Percentiles rank a stretch among this genome's conserved stretches.
These are phyloP conservation scores for Ampelocalamus luodianensis DNA, from an alignment of 176 grass and related monocot species.

Conservation along the genomic window DNA sequence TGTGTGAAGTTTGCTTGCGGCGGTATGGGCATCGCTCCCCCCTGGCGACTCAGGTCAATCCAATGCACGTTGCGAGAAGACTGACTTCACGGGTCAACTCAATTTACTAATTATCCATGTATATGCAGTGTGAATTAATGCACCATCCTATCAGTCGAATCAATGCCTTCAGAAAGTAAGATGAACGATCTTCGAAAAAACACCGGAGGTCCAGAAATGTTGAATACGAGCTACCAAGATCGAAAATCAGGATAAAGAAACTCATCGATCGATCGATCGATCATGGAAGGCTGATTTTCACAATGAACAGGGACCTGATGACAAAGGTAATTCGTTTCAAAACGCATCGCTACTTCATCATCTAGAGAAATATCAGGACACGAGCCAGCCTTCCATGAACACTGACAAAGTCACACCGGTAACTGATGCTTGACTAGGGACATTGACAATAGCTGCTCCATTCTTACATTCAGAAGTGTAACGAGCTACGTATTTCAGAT, in stretches of 20 bases:
- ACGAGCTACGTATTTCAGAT: background rate
- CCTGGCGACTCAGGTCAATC: background rate
- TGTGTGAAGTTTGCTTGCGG: background rate
- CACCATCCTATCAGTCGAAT: background rate
- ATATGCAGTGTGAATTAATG: background rate
- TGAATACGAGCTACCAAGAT: background rate
- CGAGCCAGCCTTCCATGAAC: background rate
- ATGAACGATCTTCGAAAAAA: background rate
- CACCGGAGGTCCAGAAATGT: background rate
- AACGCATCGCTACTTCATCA: background rate
- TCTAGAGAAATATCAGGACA: background rate
- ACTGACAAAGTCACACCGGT: background rate
- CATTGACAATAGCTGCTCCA: background rate
- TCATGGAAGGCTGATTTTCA: background rate
- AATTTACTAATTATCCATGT: background rate
- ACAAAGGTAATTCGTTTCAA: background rate
- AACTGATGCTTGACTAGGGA: background rate
- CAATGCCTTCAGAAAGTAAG: background rate
- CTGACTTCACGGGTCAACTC: background rate
- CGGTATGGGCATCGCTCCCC: background rate
- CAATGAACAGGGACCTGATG: background rate
- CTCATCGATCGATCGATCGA: background rate
- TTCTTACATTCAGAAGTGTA: background rate
- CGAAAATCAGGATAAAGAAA: background rate
- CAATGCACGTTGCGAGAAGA: background rate